These are phyloP conservation scores for Sclerotinia sclerotiorum DNA, from an alignment of 2,329 filamentous ascomycete genomes.

Conservation along the genomic window DNA sequence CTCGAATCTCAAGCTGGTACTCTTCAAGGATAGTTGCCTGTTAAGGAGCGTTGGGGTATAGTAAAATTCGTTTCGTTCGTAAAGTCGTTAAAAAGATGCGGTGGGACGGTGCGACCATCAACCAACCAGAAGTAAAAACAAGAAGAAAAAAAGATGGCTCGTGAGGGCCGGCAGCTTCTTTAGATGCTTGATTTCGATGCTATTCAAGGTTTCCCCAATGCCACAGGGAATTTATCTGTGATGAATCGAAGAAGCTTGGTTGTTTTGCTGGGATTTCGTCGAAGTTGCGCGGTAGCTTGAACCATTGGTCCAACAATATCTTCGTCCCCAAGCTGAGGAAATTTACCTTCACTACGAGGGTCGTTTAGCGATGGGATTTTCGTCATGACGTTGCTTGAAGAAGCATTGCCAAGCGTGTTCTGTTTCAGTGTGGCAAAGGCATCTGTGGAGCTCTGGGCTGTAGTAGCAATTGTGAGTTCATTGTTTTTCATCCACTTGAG, in stretches of 20 bases:
- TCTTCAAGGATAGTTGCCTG: constrained; percentile 31
- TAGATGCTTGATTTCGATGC: background rate
- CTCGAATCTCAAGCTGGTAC: constrained; percentile 4
- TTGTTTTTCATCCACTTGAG: constrained; percentile 70
- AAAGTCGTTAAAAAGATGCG: constrained; percentile 23
- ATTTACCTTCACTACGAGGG: constrained; percentile 71
- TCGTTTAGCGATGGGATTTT: constrained; percentile 69
- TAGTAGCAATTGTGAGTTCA: constrained; percentile 59
- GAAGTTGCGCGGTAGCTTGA: constrained; percentile 38
- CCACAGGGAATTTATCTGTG: constrained; percentile 40
- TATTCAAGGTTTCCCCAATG: constrained; percentile 34
- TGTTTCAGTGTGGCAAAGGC: constrained; percentile 47
- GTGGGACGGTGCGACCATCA: constrained; percentile 20
- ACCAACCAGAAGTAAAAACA: constrained; percentile 23
- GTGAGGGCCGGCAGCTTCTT: constrained; percentile 24
- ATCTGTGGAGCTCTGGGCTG: constrained; percentile 45
- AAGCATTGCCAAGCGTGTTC: constrained; percentile 48
- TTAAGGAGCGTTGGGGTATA: constrained; percentile 38
- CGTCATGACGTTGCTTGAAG: constrained; percentile 51
- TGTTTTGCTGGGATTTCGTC: constrained; percentile 39
- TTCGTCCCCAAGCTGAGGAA: constrained; percentile 82
- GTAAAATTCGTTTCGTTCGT: constrained; percentile 25
- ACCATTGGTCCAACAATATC: constrained; percentile 92
- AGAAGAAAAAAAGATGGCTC: constrained; percentile 20
- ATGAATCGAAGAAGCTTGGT: constrained; percentile 40